phyloP scores from a whole-genome alignment of 2,329 filamentous ascomycete species.

The Fusarium zealandicum region DNA sequence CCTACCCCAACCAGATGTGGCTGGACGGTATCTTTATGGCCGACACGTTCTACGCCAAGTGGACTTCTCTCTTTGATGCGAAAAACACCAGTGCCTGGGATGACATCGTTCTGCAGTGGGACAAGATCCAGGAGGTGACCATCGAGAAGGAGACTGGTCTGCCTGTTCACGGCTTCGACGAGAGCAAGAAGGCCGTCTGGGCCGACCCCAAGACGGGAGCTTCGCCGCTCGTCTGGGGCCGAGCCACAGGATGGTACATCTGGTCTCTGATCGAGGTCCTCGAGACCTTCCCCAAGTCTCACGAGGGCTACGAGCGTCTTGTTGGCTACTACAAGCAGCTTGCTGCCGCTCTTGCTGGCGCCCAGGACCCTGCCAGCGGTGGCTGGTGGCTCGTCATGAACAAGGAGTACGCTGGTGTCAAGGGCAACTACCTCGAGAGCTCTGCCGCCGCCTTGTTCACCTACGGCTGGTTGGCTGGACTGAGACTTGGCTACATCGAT shows the following conservation, averaged over 20 bases:
- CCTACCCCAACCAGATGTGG: conserved; percentile 64
- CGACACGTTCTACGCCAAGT: conserved; percentile 53
- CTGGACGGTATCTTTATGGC: conserved; percentile 63
- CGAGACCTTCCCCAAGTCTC: conserved; percentile 52
- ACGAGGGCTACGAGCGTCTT: conserved; percentile 48
- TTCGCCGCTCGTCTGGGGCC: conserved; percentile 61
- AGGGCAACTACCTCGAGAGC: conserved; percentile 67
- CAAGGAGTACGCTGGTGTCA: conserved; percentile 52
- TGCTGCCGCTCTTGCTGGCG: conserved; percentile 38
- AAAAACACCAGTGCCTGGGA: conserved; percentile 52
- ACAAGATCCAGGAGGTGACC: conserved; percentile 54
- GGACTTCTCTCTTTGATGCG: conserved; percentile 48
- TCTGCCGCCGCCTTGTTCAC: conserved; percentile 66
- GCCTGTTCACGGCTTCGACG: conserved; percentile 63
- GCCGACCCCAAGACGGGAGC: conserved; percentile 58
- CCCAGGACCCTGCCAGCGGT: conserved; percentile 53
- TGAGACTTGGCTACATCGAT: conserved; percentile 41
- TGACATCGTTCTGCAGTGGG: conserved; percentile 55
- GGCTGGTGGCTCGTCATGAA: conserved; percentile 68
- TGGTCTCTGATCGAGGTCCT: conserved; percentile 60
- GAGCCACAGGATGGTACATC: conserved; percentile 62
- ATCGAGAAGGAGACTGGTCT: conserved; percentile 49
- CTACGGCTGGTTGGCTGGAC: conserved; percentile 58
- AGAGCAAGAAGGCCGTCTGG: conserved; percentile 57
- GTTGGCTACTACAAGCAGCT: conserved; percentile 45